Base-by-base conservation (phyloP, 805 yeast species). In the Pichia phayaonensis region DNA sequence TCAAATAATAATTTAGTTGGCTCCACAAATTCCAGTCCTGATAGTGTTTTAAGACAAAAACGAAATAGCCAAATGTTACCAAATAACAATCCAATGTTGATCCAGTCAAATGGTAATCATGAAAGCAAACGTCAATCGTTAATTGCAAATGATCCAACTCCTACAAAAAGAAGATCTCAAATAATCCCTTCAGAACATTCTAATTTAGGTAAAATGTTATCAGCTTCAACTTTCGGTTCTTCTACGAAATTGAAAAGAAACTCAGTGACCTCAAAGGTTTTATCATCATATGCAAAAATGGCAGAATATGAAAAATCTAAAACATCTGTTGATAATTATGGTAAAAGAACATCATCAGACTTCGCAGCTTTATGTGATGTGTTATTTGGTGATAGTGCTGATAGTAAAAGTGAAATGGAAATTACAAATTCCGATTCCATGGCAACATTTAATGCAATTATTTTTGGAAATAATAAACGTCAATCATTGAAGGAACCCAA, bases 311-410 rank as follows among this genome's bases (percentile, higher is more conserved):
- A 66, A 18, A 73, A 76, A 41, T 85, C 80, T 53, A 79, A 87
- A 81, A 85, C 81, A 58, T 77, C 77, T 58, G 77, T 84, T 65
- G 86, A 83, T 59, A 80, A 77, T 59, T 87, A 81, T 62, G 82
- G 89, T 7, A 83, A 79, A 66, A 74, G 94, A 65, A 83, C 90
- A 2, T 81, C 87, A 38, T 81, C 87, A 16, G 86, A 85, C 54
- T 85, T 85, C 71, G 94, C 90, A 13, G 77, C 85, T 2, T 70
- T 85, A 42, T 83, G 89, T 71, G 92, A 85, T 67, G 81, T 79
- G 65, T 79, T 85, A 51, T 85, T 85, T 71, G 84, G 79, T 59
- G 85, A 83, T 29, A 3, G 3, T 13, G 34, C 3, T 64, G 90
- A 83, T 60, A 76, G 75, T 56, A 50, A 53, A n/a, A 21, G 39